These are phyloP conservation scores for Dryas octopetala DNA, from an alignment of 306 rosid species.

Conservation along the genomic window DNA sequence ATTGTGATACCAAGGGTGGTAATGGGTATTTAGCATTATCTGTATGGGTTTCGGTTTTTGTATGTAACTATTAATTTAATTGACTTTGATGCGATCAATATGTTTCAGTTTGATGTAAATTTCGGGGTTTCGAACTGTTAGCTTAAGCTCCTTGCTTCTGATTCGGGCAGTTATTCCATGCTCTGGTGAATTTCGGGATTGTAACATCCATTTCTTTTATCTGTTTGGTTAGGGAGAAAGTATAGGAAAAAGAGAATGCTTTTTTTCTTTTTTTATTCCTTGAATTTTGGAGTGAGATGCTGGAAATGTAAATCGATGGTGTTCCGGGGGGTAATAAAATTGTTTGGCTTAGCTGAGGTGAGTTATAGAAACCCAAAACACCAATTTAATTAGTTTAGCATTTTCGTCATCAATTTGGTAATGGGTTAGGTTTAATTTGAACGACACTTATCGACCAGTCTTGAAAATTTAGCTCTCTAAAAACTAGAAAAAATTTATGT, in stretches of 20 bases:
- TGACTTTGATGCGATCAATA: conserved; percentile 29
- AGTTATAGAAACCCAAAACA: background rate
- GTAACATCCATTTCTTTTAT: background rate
- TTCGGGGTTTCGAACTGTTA: conserved; percentile 25
- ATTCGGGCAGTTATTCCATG: background rate
- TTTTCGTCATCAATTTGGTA: background rate
- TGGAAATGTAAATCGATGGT: conserved; percentile 22
- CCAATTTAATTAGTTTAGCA: background rate
- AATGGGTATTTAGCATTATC: background rate
- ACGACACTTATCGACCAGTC: background rate
- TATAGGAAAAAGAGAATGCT: conserved; percentile 16
- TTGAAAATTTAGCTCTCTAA: background rate
- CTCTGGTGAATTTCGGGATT: conserved; percentile 14
- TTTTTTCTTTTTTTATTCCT: background rate
- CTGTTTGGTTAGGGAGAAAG: conserved; percentile 14
- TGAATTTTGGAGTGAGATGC: conserved; percentile 16
- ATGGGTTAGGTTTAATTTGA: background rate
- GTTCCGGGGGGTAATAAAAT: conserved; percentile 9
- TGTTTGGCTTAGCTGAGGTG: conserved; percentile 26
- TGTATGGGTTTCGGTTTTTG: conserved; percentile 33
- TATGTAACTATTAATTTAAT: background rate
- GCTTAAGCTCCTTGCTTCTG: conserved; percentile 14
- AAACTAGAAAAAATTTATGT: background rate
- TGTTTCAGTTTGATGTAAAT: conserved; percentile 30
- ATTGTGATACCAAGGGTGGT: background rate